Evolutionary conservation across 2,329 filamentous ascomycete species (phyloP).

Genomic region (Penicillium sp.): DNA sequence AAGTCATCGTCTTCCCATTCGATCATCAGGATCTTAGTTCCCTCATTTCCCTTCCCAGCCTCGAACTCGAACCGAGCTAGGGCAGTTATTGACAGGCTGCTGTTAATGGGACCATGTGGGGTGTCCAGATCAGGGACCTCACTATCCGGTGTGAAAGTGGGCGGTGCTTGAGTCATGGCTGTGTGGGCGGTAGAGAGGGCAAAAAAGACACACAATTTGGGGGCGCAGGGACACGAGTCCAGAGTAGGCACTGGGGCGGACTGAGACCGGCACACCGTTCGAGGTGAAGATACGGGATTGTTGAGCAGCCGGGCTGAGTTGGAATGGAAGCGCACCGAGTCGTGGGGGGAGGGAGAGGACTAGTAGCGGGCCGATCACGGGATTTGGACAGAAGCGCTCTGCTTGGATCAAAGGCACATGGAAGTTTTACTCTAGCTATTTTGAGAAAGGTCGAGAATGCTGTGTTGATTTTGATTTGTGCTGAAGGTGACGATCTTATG

Average conservation of each 20-base stretch:
- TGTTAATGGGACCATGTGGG: constrained; percentile 20
- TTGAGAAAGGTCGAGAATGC: too few relatives aligned
- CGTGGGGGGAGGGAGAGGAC: constrained; percentile 2
- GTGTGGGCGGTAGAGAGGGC: background rate
- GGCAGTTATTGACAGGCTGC: constrained; percentile 48
- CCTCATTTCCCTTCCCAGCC: constrained; percentile 66
- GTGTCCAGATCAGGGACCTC: constrained; percentile 32
- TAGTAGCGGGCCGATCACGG: constrained; percentile 15
- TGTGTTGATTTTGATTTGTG: too few relatives aligned
- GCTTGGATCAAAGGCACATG: too few relatives aligned
- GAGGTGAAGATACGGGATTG: too few relatives aligned
- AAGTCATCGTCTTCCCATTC: constrained; percentile 69
- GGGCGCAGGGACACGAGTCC: background rate
- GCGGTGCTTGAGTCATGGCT: constrained; percentile 14
- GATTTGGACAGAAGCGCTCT: constrained; percentile 1
- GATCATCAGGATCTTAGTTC: constrained; percentile 88
- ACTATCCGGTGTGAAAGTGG: constrained; percentile 29
- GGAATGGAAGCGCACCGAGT: background rate
- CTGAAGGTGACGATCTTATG: background rate
- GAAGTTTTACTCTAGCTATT: too few relatives aligned
- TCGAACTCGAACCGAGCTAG: constrained; percentile 85
- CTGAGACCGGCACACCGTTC: too few relatives aligned
- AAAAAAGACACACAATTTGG: constrained; percentile 1
- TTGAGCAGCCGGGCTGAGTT: too few relatives aligned
- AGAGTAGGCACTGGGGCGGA: too few relatives aligned